Evolutionary conservation across 495 filamentous ascomycete genomes (phyloP).

Genomic region (Lophiostoma macrostomum): DNA sequence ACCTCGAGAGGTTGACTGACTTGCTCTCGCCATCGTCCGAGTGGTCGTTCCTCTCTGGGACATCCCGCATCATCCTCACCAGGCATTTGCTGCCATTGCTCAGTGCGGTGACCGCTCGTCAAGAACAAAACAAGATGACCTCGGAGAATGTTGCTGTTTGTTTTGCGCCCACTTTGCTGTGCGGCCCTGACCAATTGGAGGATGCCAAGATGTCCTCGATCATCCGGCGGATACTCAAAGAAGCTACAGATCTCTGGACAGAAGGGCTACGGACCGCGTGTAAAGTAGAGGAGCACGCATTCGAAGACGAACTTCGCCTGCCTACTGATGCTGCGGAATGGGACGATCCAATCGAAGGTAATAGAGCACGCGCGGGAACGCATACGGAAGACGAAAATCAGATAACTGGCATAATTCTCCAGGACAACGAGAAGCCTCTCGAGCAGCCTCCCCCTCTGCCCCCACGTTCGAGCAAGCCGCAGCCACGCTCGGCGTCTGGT

Average conservation of each 20-base stretch:
- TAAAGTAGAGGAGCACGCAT: conserved; percentile 22
- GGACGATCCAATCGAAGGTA: conserved; percentile 43
- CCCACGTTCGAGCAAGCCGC: conserved; percentile 25
- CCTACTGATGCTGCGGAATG: conserved; percentile 38
- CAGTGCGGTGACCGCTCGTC: conserved; percentile 43
- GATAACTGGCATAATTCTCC: conserved; percentile 36
- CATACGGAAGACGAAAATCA: conserved; percentile 25
- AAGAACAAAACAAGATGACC: conserved; percentile 53
- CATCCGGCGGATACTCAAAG: conserved; percentile 43
- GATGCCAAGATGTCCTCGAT: conserved; percentile 49
- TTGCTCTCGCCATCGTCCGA: conserved; percentile 41
- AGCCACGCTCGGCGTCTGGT: conserved; percentile 5
- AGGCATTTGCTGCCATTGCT: conserved; percentile 54
- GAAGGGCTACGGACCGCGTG: conserved; percentile 37
- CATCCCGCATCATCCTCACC: conserved; percentile 47
- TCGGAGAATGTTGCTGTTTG: conserved; percentile 52
- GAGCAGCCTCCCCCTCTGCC: conserved; percentile 37
- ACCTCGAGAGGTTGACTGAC: conserved; percentile 35
- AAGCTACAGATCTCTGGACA: conserved; percentile 42
- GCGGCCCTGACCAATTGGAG: conserved; percentile 46
- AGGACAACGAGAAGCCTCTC: conserved; percentile 35
- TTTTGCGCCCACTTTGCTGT: conserved; percentile 46
- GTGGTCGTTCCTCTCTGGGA: conserved; percentile 39
- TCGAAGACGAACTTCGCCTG: conserved; percentile 33
- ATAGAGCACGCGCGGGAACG: background rate